phyloP scores from a whole-genome alignment of 352 stramenopile genomes.

The Phytophthora fragariae region DNA sequence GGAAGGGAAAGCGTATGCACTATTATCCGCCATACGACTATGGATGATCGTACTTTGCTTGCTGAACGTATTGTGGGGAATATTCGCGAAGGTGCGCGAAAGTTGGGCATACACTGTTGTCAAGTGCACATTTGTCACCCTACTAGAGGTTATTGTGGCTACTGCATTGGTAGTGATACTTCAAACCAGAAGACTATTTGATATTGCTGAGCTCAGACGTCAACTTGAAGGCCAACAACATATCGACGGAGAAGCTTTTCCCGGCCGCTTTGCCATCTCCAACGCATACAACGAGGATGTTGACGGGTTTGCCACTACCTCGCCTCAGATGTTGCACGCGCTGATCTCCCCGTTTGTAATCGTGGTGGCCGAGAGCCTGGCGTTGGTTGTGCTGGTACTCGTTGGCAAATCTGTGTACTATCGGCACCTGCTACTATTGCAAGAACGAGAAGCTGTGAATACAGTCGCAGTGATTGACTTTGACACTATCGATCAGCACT shows the following conservation, averaged over 20 bases:
- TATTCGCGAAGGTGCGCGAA: constrained; percentile 43
- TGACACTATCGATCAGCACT: constrained; percentile 29
- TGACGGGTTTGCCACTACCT: constrained; percentile 48
- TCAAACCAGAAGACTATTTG: constrained; percentile 38
- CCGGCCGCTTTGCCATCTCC: constrained; percentile 34
- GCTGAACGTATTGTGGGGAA: constrained; percentile 48
- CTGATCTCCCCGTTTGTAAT: constrained; percentile 46
- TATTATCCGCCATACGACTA: constrained; percentile 48
- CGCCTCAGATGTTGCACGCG: constrained; percentile 26
- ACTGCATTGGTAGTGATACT: constrained; percentile 34
- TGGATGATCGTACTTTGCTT: constrained; percentile 62
- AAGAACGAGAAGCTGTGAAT: constrained; percentile 15
- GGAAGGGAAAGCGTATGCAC: constrained; percentile 34
- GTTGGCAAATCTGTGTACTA: constrained; percentile 30
- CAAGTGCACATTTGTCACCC: constrained; percentile 50
- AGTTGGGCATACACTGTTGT: constrained; percentile 49
- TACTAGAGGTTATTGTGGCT: constrained; percentile 47
- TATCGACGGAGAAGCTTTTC: constrained; percentile 47
- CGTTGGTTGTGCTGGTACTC: constrained; percentile 30
- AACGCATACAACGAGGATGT: constrained; percentile 67
- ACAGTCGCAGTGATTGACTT: constrained; percentile 25
- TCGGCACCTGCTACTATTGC: neutral
- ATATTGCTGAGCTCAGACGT: constrained; percentile 41
- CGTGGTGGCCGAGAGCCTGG: constrained; percentile 45
- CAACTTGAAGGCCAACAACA: constrained; percentile 47